Percentiles rank a stretch among this genome's conserved stretches.
phyloP scores from a whole-genome alignment of 2,329 filamentous ascomycete species.

The Emericellopsis atlantica region DNA sequence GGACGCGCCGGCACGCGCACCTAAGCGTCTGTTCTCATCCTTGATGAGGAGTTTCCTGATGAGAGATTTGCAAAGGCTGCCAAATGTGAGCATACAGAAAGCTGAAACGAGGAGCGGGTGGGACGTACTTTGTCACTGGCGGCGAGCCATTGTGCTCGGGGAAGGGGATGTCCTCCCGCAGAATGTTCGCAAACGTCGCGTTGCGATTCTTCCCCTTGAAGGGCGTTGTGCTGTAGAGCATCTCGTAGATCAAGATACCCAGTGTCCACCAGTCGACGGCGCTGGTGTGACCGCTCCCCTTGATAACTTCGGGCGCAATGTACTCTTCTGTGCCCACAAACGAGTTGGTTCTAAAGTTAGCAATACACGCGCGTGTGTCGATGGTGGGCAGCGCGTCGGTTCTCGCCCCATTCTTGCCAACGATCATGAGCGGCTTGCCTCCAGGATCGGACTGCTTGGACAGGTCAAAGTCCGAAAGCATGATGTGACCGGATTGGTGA shows the following conservation, averaged over 20 bases:
- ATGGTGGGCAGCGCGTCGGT: conserved; percentile 87
- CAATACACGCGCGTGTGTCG: conserved; percentile 96
- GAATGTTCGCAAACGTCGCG: conserved; percentile 93
- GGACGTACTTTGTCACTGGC: conserved; percentile 77
- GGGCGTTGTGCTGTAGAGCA: conserved; percentile 95
- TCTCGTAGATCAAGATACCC: conserved; percentile 95
- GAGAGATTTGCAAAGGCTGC: conserved; percentile 85
- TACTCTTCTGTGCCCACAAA: conserved; percentile 99
- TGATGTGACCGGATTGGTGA: conserved; percentile 98
- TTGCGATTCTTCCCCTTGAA: conserved; percentile 99
- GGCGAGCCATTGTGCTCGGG: conserved; percentile 76
- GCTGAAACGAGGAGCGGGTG: neutral
- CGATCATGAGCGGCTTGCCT: conserved; percentile 95
- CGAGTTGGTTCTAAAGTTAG: conserved; percentile 95
- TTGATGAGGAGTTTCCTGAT: conserved; percentile 97
- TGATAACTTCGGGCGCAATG: conserved; percentile 97
- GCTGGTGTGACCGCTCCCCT: conserved; percentile 94
- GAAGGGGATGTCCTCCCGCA: conserved; percentile 91
- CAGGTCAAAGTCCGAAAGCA: conserved; percentile 97
- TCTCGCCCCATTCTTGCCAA: conserved; percentile 78
- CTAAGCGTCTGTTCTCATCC: conserved; percentile 85
- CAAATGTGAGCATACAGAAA: conserved; percentile 5
- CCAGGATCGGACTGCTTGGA: conserved; percentile 95
- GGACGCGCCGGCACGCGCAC: conserved; percentile 86
- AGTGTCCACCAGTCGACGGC: conserved; percentile 99